These are phyloP conservation scores for Ustilago nuda DNA, from an alignment of 1,284 basidiomycete genomes.

Conservation along the genomic window DNA sequence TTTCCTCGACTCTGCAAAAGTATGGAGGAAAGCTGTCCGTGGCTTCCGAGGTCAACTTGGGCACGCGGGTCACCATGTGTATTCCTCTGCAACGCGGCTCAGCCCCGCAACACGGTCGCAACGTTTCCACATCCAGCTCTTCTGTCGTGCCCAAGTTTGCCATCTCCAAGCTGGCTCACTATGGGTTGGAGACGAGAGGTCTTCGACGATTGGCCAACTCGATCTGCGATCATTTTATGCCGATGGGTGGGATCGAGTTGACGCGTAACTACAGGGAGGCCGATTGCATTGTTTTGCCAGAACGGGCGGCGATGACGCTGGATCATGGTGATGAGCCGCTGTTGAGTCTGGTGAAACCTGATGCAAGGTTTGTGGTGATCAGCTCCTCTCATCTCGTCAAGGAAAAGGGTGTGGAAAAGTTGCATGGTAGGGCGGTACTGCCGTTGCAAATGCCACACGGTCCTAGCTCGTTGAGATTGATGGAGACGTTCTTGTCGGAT, in stretches of 20 bases:
- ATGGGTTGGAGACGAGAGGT: constrained; percentile 36
- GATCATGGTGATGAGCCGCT: constrained; percentile 23
- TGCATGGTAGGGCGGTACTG: constrained; percentile 36
- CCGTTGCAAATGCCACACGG: constrained; percentile 54
- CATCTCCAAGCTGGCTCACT: constrained; percentile 33
- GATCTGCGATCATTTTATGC: constrained; percentile 38
- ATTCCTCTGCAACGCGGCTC: constrained; percentile 31
- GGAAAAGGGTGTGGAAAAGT: constrained; percentile 20
- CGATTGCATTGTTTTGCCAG: constrained; percentile 41
- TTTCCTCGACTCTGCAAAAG: constrained; percentile 48
- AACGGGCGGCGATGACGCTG: constrained; percentile 14
- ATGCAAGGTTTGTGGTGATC: constrained; percentile 36
- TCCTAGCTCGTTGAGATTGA: constrained; percentile 38
- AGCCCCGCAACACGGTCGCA: constrained; percentile 9
- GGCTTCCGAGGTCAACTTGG: constrained; percentile 44
- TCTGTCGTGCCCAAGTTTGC: constrained; percentile 12
- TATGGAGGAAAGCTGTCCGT: constrained; percentile 51
- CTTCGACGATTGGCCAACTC: constrained; percentile 34
- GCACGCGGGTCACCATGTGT: constrained; percentile 51
- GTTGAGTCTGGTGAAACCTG: constrained; percentile 21
- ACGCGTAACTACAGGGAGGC: constrained; percentile 32
- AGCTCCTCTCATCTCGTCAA: constrained; percentile 16
- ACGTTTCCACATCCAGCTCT: constrained; percentile 1
- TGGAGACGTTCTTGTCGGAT: constrained; percentile 47
- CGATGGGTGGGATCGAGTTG: constrained; percentile 30